A percentile compares a stretch with the other conserved stretches of the same genome.
phyloP scores from a whole-genome alignment of 2,329 filamentous ascomycete species.

The Verticillium tricorpus region DNA sequence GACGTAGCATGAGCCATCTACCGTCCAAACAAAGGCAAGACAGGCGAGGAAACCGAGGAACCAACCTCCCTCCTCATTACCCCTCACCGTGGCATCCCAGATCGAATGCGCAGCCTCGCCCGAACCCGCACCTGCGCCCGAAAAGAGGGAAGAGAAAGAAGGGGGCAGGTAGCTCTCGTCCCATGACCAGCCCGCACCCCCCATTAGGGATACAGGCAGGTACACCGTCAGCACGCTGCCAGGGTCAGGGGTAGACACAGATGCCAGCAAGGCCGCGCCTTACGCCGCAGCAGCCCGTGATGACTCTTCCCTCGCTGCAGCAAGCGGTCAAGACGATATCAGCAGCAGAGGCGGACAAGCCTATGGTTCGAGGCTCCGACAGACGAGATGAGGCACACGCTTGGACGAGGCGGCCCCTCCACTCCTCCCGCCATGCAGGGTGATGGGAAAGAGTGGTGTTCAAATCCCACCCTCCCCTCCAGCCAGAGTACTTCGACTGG shows the following conservation, averaged over 20 bases:
- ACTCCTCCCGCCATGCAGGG: neutral
- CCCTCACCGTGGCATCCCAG: too few species aligned
- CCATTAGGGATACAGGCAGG: too few species aligned
- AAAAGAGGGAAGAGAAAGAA: too few species aligned
- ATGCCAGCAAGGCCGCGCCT: neutral
- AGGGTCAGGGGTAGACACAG: neutral
- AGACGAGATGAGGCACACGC: neutral
- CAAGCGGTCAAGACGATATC: neutral
- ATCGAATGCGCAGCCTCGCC: too few species aligned
- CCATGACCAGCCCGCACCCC: too few species aligned
- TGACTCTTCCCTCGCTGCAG: neutral
- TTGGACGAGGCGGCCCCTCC: neutral
- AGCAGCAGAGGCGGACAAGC: neutral
- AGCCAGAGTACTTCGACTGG: neutral
- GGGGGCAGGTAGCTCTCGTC: too few species aligned
- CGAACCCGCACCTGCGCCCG: too few species aligned
- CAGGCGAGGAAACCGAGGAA: too few species aligned
- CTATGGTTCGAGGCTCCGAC: neutral
- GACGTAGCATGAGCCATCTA: too few species aligned
- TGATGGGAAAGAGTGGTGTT: neutral
- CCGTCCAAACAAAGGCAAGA: too few species aligned
- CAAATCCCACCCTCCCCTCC: neutral
- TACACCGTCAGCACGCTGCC: too few species aligned
- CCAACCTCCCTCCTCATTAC: too few species aligned
- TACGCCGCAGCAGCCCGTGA: neutral